Percentiles rank a stretch among this genome's conserved stretches.
phyloP scores from a whole-genome alignment of 2,329 filamentous ascomycete species.

The Thielaviopsis punctulata region DNA sequence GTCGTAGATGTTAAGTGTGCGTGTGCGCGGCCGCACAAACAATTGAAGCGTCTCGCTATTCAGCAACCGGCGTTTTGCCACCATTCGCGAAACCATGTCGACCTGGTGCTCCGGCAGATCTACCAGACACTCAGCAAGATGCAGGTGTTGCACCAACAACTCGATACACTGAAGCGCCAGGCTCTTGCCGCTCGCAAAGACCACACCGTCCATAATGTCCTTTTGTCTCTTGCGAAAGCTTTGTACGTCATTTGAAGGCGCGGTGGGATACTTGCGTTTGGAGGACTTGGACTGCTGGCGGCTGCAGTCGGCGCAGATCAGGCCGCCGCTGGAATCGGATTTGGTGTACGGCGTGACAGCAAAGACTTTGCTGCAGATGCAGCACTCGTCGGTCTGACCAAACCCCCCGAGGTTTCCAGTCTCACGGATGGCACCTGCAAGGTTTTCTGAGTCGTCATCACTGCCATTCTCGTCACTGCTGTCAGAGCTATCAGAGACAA shows the following conservation, averaged over 20 bases:
- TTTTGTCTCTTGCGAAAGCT: constrained; percentile 40
- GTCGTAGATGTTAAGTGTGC: constrained; percentile 40
- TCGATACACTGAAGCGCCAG: constrained; percentile 48
- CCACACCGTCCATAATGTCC: constrained; percentile 62
- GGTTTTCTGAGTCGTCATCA: neutral
- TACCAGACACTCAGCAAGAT: constrained; percentile 44
- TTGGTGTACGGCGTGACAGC: constrained; percentile 84
- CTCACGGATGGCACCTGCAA: neutral
- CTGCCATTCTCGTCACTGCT: constrained; percentile 21
- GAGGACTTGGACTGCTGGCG: constrained; percentile 34
- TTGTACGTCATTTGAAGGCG: neutral
- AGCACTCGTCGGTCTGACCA: constrained; percentile 80
- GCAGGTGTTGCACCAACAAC: constrained; percentile 43
- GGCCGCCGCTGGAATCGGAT: constrained; percentile 61
- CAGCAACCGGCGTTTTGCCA: constrained; percentile 43
- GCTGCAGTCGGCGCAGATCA: constrained; percentile 72
- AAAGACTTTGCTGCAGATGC: constrained; percentile 70
- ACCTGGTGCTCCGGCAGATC: constrained; percentile 37
- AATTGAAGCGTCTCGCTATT: constrained; percentile 36
- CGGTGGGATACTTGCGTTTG: constrained; percentile 33
- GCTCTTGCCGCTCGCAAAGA: constrained; percentile 47
- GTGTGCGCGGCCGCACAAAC: constrained; percentile 35
- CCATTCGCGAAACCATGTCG: constrained; percentile 40
- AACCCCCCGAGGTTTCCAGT: constrained; percentile 24
- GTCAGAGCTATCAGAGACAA: constrained; percentile 14